A percentile compares a stretch with the other conserved stretches of the same genome.
Conservation (phyloP, 495 filamentous ascomycete genomes). For the Neurospora sp. region DNA sequence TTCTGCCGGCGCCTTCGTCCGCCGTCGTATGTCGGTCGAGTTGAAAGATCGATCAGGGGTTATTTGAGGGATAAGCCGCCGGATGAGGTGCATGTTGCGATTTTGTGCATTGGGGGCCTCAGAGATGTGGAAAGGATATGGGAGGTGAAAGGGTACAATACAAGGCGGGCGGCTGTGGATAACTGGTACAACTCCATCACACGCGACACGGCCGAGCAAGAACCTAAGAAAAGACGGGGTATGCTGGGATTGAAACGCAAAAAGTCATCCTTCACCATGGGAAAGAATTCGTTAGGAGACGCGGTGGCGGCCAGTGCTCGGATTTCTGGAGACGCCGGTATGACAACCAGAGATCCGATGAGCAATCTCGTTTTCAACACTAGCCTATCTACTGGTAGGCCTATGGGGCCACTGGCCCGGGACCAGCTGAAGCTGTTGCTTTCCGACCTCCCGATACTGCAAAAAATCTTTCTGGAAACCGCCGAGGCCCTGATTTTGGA, state of each 20-base stretch:
- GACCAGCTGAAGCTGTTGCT: conserved; percentile 39
- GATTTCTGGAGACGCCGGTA: not conserved
- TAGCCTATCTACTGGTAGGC: conserved; percentile 42
- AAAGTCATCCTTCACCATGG: conserved; percentile 28
- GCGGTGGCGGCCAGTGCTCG: not conserved
- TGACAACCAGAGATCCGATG: not conserved
- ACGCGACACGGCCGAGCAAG: conserved; percentile 29
- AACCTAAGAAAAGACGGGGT: conserved; percentile 34
- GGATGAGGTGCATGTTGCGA: conserved; percentile 45
- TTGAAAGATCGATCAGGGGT: conserved; percentile 47
- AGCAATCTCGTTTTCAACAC: conserved; percentile 38
- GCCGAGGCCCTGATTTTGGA: conserved; percentile 46
- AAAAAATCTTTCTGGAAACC: conserved; percentile 42
- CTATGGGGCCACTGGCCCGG: conserved; percentile 37
- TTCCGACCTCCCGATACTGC: conserved; percentile 37
- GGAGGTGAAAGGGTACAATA: conserved; percentile 50
- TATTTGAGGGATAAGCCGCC: conserved; percentile 44
- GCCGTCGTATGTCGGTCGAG: conserved; percentile 44
- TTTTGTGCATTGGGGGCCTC: conserved; percentile 43
- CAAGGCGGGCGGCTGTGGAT: conserved; percentile 41
- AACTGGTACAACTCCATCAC: conserved; percentile 40
- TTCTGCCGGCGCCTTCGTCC: conserved; percentile 45
- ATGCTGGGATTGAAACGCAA: conserved; percentile 40
- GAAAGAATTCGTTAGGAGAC: conserved; percentile 12
- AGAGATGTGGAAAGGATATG: conserved; percentile 46